A percentile compares a stretch with the other conserved stretches of the same genome.
Conservation (phyloP, 306 rosid genomes). For the Ceratonia siliqua region DNA sequence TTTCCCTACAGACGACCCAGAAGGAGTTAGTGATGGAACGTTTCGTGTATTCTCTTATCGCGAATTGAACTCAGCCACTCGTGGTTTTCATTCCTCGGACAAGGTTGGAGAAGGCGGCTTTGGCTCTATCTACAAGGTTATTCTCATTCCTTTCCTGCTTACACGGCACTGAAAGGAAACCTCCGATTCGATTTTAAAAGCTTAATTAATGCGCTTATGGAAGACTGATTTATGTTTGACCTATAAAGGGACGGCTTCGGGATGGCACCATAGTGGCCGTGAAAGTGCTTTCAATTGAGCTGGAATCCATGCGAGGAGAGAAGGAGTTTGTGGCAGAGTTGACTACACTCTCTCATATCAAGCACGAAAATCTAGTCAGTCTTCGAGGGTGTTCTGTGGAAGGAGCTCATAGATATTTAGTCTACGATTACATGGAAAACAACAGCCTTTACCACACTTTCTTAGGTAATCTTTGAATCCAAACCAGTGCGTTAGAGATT, state of each 20-base stretch:
- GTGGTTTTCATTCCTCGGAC: slow-evolving; percentile 50
- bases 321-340: slow-evolving; percentile 74
- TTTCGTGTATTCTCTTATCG: slow-evolving; percentile 58
- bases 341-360: slow-evolving; percentile 58
- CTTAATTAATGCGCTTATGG: not conserved
- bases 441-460: slow-evolving; percentile 66
- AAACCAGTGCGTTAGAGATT: not conserved
- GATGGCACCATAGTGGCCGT: slow-evolving; percentile 66
- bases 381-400: slow-evolving; percentile 78
- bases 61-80: slow-evolving; percentile 68
- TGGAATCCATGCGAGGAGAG: slow-evolving; percentile 79
- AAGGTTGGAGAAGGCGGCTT: slow-evolving; percentile 80
- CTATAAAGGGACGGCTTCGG: slow-evolving; percentile 62
- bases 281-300: slow-evolving; percentile 68
- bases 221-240: slow-evolving; percentile 25
- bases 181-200: not conserved
- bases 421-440: slow-evolving; percentile 80
- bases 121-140: slow-evolving; percentile 76
- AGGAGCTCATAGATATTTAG: slow-evolving; percentile 62
- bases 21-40: slow-evolving; percentile 35
- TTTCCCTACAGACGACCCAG: slow-evolving; percentile 30
- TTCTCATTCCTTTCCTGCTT: not conserved
- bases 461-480: slow-evolving; percentile 42
- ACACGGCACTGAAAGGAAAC: not conserved
- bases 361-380: slow-evolving; percentile 68